Base-by-base conservation (phyloP, 768 basidiomycete species). In the Suillus hirtellus region DNA sequence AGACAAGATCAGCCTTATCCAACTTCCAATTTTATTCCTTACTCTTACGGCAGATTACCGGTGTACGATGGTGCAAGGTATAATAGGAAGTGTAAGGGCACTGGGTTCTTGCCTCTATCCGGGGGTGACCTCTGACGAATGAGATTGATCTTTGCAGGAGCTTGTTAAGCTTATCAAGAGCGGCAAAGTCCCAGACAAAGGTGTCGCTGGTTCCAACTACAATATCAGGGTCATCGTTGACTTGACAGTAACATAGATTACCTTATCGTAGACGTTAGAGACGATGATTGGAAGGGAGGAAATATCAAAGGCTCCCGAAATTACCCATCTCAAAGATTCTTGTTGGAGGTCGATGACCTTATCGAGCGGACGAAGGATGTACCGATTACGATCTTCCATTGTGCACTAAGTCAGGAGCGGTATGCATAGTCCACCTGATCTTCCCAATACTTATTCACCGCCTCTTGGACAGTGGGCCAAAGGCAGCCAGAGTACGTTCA, bases 201-300 rank as follows among this genome's bases (percentile, higher is more conserved):
- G 74, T 73, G 34, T 38, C 15, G 50, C 46, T n/a, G 9, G 17
- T n/a, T 38, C 27, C 31, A 58, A 38, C 2, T 21, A 12, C 27
- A 17, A 31, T 6, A 44, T 27, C 35, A 11, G 19, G 46, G n/a
- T 40, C 47, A 17, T 54, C 34, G 19, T 60, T 42, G 24, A 40
- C 12, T n/a, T 12, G 4, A 19, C 14, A 6, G 19, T 38, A 15
- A 14, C 43, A 49, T 58, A 75, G 90, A 93, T 71, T 94, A 87
- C 71, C 73, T 89, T 37, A 82, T 95, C 50, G 83, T 95, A 46
- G 93, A 95, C 72, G 93, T 95, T 38, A 87, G 93, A n/a, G 92
- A 93, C 72, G 84, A 88, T 62, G 93, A 95, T 67, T 90, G 81
- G 74, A 78, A 71, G 12, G 93, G 93, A 67, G 93, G 93, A 43